phyloP scores from a whole-genome alignment of 257 asterid genomes.

The Thymus quinquecostatus region DNA sequence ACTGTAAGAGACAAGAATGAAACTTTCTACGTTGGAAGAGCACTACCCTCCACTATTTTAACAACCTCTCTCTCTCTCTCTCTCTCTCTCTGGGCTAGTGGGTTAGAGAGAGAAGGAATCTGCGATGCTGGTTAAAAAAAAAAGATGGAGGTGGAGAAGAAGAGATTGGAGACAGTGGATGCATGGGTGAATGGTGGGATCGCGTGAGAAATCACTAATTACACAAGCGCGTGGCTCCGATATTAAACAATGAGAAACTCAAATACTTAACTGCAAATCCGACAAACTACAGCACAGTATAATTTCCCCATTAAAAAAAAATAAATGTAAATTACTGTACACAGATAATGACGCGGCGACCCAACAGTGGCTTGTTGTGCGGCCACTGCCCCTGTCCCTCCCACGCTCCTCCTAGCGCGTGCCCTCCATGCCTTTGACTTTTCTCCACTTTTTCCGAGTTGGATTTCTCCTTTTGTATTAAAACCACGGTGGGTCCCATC shows the following conservation, averaged over 20 bases:
- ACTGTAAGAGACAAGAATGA: slow-evolving; percentile 26
- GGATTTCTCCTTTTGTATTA: neutral
- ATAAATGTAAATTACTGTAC: neutral
- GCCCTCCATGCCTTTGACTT: neutral
- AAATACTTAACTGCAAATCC: neutral
- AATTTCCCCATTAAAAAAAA: no score
- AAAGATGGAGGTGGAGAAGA: slow-evolving; percentile 24
- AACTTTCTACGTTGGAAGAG: slow-evolving; percentile 48
- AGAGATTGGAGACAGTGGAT: slow-evolving; percentile 30
- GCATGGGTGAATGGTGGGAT: slow-evolving; percentile 31
- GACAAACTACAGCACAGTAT: slow-evolving; percentile 29
- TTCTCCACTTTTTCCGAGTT: neutral
- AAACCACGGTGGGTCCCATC: neutral
- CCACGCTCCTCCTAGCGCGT: slow-evolving; percentile 33
- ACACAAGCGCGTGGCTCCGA: no score
- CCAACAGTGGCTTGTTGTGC: slow-evolving; percentile 28
- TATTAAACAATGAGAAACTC: no score
- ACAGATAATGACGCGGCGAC: slow-evolving; percentile 46
- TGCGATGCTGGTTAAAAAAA: slow-evolving; percentile 16
- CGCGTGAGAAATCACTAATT: no score
- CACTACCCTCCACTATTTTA: slow-evolving; percentile 43
- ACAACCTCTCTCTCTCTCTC: slow-evolving; percentile 27
- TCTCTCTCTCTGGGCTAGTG: neutral
- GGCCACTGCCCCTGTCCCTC: neutral
- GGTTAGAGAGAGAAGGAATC: slow-evolving; percentile 34